Evolutionary conservation across 371 early-diverging fungal genomes (phyloP).

Genomic region (Mortierella sp.): DNA sequence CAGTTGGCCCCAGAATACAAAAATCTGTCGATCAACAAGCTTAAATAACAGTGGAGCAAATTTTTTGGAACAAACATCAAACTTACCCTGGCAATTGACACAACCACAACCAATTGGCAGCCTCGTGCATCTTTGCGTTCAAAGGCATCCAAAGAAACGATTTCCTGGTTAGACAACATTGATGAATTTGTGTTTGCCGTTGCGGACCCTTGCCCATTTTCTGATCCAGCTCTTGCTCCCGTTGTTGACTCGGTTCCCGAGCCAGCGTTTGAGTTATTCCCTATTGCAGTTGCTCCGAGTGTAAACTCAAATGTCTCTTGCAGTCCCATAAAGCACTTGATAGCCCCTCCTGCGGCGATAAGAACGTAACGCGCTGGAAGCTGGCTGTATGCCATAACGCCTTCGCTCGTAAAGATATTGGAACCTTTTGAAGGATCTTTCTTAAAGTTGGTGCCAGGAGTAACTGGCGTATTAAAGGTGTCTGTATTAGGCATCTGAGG

Average conservation of each 20-base stretch:
- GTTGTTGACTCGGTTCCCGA: neutral
- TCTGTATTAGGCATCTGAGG: neutral
- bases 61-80: neutral
- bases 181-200: neutral
- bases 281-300: neutral
- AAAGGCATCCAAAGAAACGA: constrained; percentile 53
- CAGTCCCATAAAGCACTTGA: constrained; percentile 41
- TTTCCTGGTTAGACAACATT: constrained; percentile 25
- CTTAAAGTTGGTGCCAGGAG: neutral
- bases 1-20: neutral
- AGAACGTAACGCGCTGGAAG: constrained; percentile 42
- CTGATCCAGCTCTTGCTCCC: constrained; percentile 7
- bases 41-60: neutral
- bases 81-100: constrained; percentile 41
- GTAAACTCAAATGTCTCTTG: constrained; percentile 42
- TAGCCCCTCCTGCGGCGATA: constrained; percentile 34
- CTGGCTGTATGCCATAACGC: constrained; percentile 18
- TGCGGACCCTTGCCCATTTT: neutral
- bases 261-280: neutral
- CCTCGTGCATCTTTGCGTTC: constrained; percentile 46
- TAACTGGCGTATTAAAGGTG: neutral
- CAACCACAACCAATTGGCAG: constrained; percentile 36
- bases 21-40: neutral
- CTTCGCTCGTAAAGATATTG: constrained; percentile 17
- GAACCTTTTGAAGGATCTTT: neutral